phyloP scores from a whole-genome alignment of 345 rosid genomes.

The Stellera chamaejasme region DNA sequence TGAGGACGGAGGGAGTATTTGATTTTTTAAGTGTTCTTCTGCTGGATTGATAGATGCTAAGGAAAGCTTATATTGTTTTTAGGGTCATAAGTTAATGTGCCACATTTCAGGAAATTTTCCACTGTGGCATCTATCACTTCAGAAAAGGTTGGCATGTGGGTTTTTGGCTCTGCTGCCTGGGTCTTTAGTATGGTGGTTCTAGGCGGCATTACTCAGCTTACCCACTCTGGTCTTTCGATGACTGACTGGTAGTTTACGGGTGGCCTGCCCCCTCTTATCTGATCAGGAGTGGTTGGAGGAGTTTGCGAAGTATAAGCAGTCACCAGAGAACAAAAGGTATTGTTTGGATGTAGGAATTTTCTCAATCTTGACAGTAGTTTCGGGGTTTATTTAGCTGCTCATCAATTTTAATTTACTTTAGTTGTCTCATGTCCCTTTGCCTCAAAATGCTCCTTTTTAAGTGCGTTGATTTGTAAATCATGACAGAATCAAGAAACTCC shows the following conservation, averaged over 20 bases:
- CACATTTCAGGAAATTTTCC: slow-evolving; percentile 44
- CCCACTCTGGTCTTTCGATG: slow-evolving; percentile 93
- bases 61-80: slow-evolving; percentile 11
- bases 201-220: slow-evolving; percentile 80
- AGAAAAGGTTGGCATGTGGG: slow-evolving; percentile 86
- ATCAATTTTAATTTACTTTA: background rate
- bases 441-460: too few species aligned
- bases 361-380: background rate
- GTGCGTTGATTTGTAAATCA: too few species aligned
- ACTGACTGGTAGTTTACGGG: slow-evolving; percentile 95
- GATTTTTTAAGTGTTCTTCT: background rate
- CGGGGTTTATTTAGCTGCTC: background rate
- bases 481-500: too few species aligned
- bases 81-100: slow-evolving; percentile 43
- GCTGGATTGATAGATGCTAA: slow-evolving; percentile 1
- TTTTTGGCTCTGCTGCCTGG: slow-evolving; percentile 93
- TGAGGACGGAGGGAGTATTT: background rate
- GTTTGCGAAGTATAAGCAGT: slow-evolving; percentile 79
- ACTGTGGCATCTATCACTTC: slow-evolving; percentile 33
- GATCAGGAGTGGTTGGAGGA: slow-evolving; percentile 74
- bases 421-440: too few species aligned
- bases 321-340: slow-evolving; percentile 82
- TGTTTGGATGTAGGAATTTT: background rate
- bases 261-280: slow-evolving; percentile 72
- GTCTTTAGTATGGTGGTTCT: slow-evolving; percentile 88